phyloP scores from a whole-genome alignment of 108 stramenopile genomes.

The Nitzschia sp. region DNA sequence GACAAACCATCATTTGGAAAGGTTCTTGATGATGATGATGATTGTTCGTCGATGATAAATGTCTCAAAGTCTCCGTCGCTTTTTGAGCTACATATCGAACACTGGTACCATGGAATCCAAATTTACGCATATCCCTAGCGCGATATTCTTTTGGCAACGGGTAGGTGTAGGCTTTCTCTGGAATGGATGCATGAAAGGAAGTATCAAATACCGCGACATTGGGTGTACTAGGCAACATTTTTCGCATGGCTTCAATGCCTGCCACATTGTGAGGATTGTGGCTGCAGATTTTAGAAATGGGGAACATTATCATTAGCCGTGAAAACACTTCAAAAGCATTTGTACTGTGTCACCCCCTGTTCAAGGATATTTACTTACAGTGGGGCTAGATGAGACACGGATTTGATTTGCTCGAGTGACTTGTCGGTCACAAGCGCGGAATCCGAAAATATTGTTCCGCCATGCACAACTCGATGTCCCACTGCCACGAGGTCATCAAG shows the following conservation, averaged over 20 bases:
- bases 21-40: not conserved
- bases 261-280: conserved; percentile 51
- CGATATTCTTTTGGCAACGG: conserved; percentile 44
- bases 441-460: conserved; percentile 31
- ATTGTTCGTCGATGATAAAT: conserved; percentile 6
- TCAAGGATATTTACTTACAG: conserved; percentile 3
- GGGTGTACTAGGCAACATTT: conserved; percentile 30
- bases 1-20: conserved; percentile 42
- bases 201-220: conserved; percentile 65
- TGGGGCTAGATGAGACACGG: conserved; percentile 37
- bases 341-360: not conserved
- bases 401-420: conserved; percentile 22
- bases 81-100: conserved; percentile 41
- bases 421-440: conserved; percentile 19
- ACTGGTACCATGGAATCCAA: conserved; percentile 64
- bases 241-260: conserved; percentile 33
- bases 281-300: not conserved
- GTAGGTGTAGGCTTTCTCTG: conserved; percentile 41
- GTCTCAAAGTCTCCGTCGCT: conserved; percentile 26
- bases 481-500: conserved; percentile 33
- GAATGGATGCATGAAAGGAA: conserved; percentile 53
- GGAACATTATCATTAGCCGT: too few species aligned
- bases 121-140: conserved; percentile 41
- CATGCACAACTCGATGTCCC: conserved; percentile 65
- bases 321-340: too few species aligned